Evolutionary conservation across 2,329 filamentous ascomycete genomes (phyloP).

Genomic region (Clonostachys rhizophaga): DNA sequence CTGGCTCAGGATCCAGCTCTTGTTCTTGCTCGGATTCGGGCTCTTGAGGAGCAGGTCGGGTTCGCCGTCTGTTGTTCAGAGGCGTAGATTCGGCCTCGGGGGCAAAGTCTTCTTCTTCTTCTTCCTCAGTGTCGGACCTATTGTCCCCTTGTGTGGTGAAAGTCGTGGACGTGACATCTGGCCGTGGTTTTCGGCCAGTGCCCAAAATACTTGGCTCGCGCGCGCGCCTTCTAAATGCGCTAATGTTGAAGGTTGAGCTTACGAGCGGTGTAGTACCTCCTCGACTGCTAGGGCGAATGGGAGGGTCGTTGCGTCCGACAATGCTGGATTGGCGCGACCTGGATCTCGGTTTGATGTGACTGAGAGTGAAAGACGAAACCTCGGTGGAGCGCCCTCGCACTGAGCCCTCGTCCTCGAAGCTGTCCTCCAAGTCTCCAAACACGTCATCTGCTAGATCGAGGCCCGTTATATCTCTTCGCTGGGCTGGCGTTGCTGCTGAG

Average conservation of each 20-base stretch:
- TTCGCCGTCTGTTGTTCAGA: slow-evolving; percentile 39
- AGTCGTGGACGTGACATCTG: slow-evolving; percentile 1
- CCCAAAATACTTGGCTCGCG: slow-evolving; percentile 60
- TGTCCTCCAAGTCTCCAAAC: slow-evolving; percentile 43
- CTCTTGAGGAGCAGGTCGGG: slow-evolving; percentile 12
- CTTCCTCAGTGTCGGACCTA: slow-evolving; percentile 33
- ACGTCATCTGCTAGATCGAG: slow-evolving; percentile 27
- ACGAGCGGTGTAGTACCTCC: slow-evolving; percentile 40
- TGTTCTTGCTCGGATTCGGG: slow-evolving; percentile 16
- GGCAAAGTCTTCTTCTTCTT: slow-evolving; percentile 46
- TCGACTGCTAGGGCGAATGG: slow-evolving; percentile 48
- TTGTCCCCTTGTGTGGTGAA: slow-evolving; percentile 10
- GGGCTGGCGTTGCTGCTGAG: slow-evolving; percentile 6
- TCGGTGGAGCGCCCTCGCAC: slow-evolving; percentile 28
- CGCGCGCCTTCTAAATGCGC: slow-evolving; percentile 50
- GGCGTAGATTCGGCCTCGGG: slow-evolving; percentile 68
- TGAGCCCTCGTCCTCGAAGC: slow-evolving; percentile 26
- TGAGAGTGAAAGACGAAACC: slow-evolving; percentile 21
- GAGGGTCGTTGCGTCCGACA: slow-evolving; percentile 42
- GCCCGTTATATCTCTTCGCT: slow-evolving; percentile 12
- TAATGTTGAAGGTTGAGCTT: slow-evolving; percentile 49
- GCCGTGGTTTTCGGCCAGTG: slow-evolving; percentile 35
- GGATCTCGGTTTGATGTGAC: slow-evolving; percentile 31
- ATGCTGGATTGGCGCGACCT: slow-evolving; percentile 44
- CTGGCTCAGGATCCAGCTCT: slow-evolving; percentile 12